Percentiles rank a stretch among this genome's conserved stretches.
Conservation (phyloP, 805 yeast genomes). For the Yarrowia sp. region DNA sequence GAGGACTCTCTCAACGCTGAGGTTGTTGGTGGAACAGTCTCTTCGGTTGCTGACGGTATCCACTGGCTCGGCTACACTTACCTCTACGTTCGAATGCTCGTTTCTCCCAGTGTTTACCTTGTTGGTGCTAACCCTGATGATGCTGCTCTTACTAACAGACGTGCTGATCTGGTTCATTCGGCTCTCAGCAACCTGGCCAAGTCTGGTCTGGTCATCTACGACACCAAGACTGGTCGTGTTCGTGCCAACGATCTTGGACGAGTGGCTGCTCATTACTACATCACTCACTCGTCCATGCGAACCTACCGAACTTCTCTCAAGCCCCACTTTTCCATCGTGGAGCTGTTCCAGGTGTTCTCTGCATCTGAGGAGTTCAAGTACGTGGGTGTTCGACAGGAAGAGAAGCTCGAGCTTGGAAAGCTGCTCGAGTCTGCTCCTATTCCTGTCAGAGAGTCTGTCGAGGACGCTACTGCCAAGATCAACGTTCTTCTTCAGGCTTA, state of each 20-base stretch:
- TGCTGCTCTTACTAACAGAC: conserved; percentile 55
- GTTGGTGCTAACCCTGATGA: conserved; percentile 68
- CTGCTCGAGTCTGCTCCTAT: conserved; percentile 79
- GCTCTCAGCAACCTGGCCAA: conserved; percentile 68
- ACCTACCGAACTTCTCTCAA: conserved; percentile 67
- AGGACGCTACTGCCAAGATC: conserved; percentile 77
- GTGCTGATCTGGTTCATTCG: conserved; percentile 76
- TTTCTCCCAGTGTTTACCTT: conserved; percentile 74
- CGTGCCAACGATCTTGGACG: conserved; percentile 74
- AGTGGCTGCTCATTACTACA: conserved; percentile 87
- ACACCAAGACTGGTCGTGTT: conserved; percentile 57
- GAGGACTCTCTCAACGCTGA: conserved; percentile 88
- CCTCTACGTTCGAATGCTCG: conserved; percentile 76
- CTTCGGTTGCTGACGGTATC: conserved; percentile 67
- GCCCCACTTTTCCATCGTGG: conserved; percentile 72
- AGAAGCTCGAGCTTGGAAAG: conserved; percentile 72
- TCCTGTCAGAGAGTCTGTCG: conserved; percentile 76
- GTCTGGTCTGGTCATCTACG: conserved; percentile 66
- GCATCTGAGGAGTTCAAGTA: conserved; percentile 83
- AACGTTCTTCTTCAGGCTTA: conserved; percentile 83
- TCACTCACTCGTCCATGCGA: conserved; percentile 74
- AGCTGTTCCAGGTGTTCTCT: conserved; percentile 77
- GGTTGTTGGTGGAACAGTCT: conserved; percentile 73
- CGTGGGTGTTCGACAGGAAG: conserved; percentile 87
- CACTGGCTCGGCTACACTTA: conserved; percentile 84